Base-by-base conservation (phyloP, 345 rosid genomes). In the Erodium maritimum region DNA sequence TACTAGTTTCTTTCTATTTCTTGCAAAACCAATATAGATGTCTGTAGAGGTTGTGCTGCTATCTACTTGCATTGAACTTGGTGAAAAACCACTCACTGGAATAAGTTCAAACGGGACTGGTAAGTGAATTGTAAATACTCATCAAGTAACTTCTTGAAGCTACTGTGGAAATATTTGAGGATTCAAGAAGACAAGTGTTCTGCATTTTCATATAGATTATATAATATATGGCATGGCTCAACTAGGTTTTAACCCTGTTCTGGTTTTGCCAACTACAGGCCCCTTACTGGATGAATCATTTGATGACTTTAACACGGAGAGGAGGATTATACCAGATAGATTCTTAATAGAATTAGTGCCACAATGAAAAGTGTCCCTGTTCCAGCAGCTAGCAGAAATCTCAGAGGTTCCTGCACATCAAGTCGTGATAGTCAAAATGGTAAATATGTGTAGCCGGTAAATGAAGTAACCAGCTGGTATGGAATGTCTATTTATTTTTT, bases 331-430 rank as follows among this genome's bases (percentile, higher is more conserved):
- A 91, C 99, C 89, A 91, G 77, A 76, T 91, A 88, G 61, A 91
- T 88, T 64, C 99, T 71, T 64, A 91, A 67, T 69, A 88, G 75
- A 24, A 91, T 85, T 56, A 91, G 63, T 0, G 99, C 81, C 57
- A 86, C 95, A 0, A 91, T 66, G 78, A 88, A 82, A 17, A 91
- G 87, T 4, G 96, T 84, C 69, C 99, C 99, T 33, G 93, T 86
- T 37, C 94, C 96, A 12, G 96, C 99, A 55, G 99, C 93, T 33
- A 91, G 81, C 69, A 51, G 75, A 74, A 91, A 88, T 72, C 87
- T 77, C 60, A 88, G 61, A 56, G 99, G 89, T 5, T 91, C 99
- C 99, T 91, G 86, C 78, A 65, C 64, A 55, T 65, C 46, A 16
- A 51, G 54, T 19, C 4, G 54, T 1, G 17, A 50, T 4, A 50